Evolutionary conservation across 257 asterid genomes (phyloP).

Genomic region (Scutellaria barbata): DNA sequence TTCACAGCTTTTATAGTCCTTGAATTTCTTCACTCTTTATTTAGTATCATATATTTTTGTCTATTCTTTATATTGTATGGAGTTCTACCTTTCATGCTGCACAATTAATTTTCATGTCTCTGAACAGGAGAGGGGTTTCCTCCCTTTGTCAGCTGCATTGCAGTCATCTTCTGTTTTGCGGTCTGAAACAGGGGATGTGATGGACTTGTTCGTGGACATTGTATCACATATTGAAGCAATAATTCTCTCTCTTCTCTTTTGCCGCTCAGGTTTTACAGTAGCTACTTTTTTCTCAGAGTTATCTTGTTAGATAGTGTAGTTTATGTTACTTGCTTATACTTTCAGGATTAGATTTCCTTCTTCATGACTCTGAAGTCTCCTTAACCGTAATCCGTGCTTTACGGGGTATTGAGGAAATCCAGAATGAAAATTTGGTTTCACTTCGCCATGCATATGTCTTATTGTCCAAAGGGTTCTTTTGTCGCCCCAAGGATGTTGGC

Average conservation of each 20-base stretch:
- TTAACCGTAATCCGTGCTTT: constrained; percentile 67
- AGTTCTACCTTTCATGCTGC: constrained; percentile 26
- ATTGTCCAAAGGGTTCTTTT: constrained; percentile 82
- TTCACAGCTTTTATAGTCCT: constrained; percentile 18
- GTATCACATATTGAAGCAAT: constrained; percentile 76
- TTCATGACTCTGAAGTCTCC: constrained; percentile 75
- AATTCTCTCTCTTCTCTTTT: constrained; percentile 69
- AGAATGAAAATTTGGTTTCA: constrained; percentile 61
- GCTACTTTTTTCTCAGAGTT: constrained; percentile 12
- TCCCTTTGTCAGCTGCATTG: constrained; percentile 93
- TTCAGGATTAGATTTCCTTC: constrained; percentile 84
- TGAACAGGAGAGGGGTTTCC: constrained; percentile 94
- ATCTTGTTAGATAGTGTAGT: constrained; percentile 29
- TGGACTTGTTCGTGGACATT: constrained; percentile 67
- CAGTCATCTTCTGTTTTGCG: constrained; percentile 77
- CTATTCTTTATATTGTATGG: constrained; percentile 19
- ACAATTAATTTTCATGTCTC: constrained; percentile 37
- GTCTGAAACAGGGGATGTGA: constrained; percentile 59
- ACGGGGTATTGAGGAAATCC: constrained; percentile 66
- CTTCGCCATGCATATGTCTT: constrained; percentile 81
- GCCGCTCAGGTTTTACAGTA: constrained; percentile 75
- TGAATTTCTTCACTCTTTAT: background rate
- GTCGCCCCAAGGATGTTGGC: constrained; percentile 76
- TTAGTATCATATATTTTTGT: background rate
- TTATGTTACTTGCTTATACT: constrained; percentile 40